Evolutionary conservation across 345 rosid genomes (phyloP).

Genomic region (Clausena lansium): DNA sequence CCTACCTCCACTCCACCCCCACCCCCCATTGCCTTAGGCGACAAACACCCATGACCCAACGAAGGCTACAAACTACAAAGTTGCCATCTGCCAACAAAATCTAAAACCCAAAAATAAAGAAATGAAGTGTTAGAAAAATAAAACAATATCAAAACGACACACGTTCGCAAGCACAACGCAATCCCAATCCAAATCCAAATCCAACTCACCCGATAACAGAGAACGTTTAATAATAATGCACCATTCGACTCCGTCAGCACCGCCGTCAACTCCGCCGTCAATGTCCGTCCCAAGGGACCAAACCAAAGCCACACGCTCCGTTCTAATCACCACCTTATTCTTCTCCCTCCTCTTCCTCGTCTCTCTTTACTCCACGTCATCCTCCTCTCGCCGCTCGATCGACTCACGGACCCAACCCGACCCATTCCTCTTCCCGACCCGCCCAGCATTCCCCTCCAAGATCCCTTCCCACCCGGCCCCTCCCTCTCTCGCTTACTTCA

Average conservation of each 20-base stretch:
- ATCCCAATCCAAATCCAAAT: background rate
- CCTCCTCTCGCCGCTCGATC: slow-evolving; percentile 13
- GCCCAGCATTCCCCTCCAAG: slow-evolving; percentile 36
- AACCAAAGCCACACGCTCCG: slow-evolving; percentile 44
- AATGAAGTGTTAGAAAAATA: background rate
- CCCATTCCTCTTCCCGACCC: slow-evolving; percentile 69
- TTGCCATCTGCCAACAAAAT: too few species aligned
- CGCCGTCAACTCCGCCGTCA: slow-evolving; percentile 17
- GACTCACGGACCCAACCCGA: slow-evolving; percentile 35
- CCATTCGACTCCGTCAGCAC: background rate
- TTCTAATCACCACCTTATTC: slow-evolving; percentile 53
- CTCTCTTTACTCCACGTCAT: slow-evolving; percentile 38
- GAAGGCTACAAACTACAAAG: too few species aligned
- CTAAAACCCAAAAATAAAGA: background rate
- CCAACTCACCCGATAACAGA: too few species aligned
- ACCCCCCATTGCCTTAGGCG: too few species aligned
- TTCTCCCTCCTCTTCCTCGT: slow-evolving; percentile 68
- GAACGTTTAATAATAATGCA: background rate
- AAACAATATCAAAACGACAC: background rate
- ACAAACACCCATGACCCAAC: too few species aligned
- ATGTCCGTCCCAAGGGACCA: slow-evolving; percentile 36
- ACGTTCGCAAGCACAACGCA: background rate
- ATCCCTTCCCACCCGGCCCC: slow-evolving; percentile 59
- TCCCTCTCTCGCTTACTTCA: slow-evolving; percentile 74
- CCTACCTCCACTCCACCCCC: too few species aligned